phyloP scores from a whole-genome alignment of 306 rosid genomes.

The Betula pendula region DNA sequence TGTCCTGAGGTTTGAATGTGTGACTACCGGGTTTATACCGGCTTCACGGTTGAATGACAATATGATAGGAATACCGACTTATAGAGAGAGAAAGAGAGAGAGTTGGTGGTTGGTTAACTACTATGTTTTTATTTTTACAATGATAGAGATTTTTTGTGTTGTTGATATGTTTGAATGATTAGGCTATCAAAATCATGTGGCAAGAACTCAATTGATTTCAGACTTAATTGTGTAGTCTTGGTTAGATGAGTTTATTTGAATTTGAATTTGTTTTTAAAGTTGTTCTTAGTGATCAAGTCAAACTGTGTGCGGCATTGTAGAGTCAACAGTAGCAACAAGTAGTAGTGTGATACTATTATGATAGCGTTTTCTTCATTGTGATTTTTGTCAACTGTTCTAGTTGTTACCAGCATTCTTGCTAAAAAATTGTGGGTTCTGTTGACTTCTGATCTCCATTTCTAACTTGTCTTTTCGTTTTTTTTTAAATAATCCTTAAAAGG shows the following conservation, averaged over 20 bases:
- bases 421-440: not conserved
- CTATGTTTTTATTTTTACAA: too few species aligned
- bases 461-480: not conserved
- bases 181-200: not conserved
- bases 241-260: not conserved
- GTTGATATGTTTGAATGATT: not conserved
- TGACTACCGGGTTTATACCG: not conserved
- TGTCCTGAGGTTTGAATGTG: not conserved
- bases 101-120: too few species aligned
- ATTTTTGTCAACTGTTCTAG: not conserved
- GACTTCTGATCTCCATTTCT: not conserved
- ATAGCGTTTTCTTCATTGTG: not conserved
- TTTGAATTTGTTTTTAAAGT: too few species aligned
- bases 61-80: not conserved
- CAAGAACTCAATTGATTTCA: not conserved
- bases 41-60: constrained; percentile 3
- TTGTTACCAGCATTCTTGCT: not conserved
- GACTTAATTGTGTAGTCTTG: not conserved
- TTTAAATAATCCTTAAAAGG: too few species aligned
- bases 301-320: not conserved
- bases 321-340: not conserved
- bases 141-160: not conserved
- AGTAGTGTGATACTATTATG: not conserved
- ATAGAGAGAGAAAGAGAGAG: not conserved
- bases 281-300: not conserved